phyloP scores from a whole-genome alignment of 2,329 filamentous ascomycete genomes.

The Clarireedia homoeocarpa region DNA sequence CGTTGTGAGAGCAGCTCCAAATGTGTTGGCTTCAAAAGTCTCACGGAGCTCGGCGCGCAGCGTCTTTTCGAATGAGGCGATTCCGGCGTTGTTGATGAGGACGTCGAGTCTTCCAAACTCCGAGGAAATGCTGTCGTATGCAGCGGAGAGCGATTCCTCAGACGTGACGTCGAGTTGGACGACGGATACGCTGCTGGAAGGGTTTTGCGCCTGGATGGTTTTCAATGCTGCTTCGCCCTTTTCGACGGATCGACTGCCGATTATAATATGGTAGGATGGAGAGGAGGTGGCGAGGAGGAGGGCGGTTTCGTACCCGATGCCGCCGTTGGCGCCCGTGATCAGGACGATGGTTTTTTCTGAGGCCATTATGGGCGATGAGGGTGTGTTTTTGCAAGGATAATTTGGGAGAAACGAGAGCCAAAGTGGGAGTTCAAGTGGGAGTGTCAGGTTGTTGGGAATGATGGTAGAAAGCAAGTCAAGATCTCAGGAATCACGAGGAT shows the following conservation, averaged over 20 bases:
- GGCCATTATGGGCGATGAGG: conserved; percentile 1
- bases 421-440: no score
- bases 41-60: neutral
- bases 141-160: conserved; percentile 27
- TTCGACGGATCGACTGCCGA: conserved; percentile 18
- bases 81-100: conserved; percentile 31
- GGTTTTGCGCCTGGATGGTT: conserved; percentile 28
- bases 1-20: conserved; percentile 4
- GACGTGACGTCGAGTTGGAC: conserved; percentile 28
- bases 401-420: no score
- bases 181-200: conserved; percentile 14
- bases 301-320: conserved; percentile 34
- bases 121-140: conserved; percentile 22
- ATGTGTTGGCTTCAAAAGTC: conserved; percentile 10
- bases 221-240: conserved; percentile 13
- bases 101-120: conserved; percentile 28
- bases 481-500: no score
- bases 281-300: conserved; percentile 9
- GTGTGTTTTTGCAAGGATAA: no score
- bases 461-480: no score
- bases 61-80: neutral
- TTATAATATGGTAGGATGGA: conserved; percentile 19
- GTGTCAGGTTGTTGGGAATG: no score
- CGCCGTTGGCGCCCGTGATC: conserved; percentile 30
- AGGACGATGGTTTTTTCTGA: conserved; percentile 9